Conservation (phyloP, 352 stramenopile species). For the Peronospora belbahrii region DNA sequence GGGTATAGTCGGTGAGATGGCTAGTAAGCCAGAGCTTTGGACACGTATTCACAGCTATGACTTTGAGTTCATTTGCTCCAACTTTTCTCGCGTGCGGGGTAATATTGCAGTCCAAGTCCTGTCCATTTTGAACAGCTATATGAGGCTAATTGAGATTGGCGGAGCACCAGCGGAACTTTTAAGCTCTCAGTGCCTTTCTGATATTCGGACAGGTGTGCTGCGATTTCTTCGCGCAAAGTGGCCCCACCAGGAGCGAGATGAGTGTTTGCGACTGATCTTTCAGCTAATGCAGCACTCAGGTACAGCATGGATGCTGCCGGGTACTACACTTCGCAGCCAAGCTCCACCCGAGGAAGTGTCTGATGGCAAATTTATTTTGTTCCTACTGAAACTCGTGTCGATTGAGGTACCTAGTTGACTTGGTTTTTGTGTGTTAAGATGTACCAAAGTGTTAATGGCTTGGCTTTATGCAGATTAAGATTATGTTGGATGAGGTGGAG, state of each 20-base stretch:
- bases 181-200: slow-evolving; percentile 44
- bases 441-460: background rate
- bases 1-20: slow-evolving; percentile 36
- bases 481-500: slow-evolving; percentile 82
- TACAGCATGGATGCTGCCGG: slow-evolving; percentile 53
- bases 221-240: slow-evolving; percentile 65
- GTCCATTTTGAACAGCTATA: slow-evolving; percentile 47
- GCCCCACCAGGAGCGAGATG: slow-evolving; percentile 61
- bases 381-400: slow-evolving; percentile 70
- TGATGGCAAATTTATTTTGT: slow-evolving; percentile 61
- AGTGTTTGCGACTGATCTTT: slow-evolving; percentile 49
- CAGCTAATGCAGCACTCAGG: slow-evolving; percentile 56
- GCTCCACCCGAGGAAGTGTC: slow-evolving; percentile 46
- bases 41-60: slow-evolving; percentile 35
- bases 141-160: slow-evolving; percentile 40
- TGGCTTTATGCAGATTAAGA: slow-evolving; percentile 49
- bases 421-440: background rate
- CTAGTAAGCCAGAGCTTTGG: slow-evolving; percentile 38
- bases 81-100: slow-evolving; percentile 37
- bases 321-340: slow-evolving; percentile 42
- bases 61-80: slow-evolving; percentile 60
- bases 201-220: slow-evolving; percentile 49
- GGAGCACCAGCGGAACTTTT: slow-evolving; percentile 39
- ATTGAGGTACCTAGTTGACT: slow-evolving; percentile 47
- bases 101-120: slow-evolving; percentile 35